Evolutionary conservation across 106 monocot species (phyloP).

Genomic region (Dendrobium chrysotoxum): DNA sequence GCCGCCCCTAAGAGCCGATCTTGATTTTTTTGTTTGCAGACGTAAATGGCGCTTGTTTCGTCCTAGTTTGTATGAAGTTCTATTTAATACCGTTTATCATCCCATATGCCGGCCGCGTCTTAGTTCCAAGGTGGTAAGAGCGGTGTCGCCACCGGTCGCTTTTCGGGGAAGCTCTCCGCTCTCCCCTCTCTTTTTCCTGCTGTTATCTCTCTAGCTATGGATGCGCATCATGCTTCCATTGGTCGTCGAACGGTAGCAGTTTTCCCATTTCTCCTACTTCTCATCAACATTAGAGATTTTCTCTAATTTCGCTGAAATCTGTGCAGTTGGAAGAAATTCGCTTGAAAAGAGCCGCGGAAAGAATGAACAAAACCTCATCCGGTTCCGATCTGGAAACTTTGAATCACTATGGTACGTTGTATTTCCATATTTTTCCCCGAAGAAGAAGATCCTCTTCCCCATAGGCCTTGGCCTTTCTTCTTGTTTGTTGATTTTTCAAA

Average conservation of each 20-base stretch:
- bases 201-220: conserved; percentile 22
- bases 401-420: neutral
- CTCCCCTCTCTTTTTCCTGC: neutral
- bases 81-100: too few relatives aligned
- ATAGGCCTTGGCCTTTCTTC: neutral
- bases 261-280: neutral
- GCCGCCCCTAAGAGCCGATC: too few relatives aligned
- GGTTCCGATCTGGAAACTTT: conserved; percentile 45
- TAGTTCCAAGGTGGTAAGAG: neutral
- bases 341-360: conserved; percentile 77
- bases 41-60: too few relatives aligned
- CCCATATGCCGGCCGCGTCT: too few relatives aligned
- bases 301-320: neutral
- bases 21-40: too few relatives aligned
- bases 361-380: conserved; percentile 36
- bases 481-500: neutral
- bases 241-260: conserved; percentile 54
- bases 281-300: neutral
- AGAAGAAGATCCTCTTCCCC: neutral
- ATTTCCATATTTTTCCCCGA: neutral
- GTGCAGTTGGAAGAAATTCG: conserved; percentile 78
- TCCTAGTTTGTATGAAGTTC: too few relatives aligned
- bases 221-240: conserved; percentile 51
- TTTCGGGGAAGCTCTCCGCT: neutral
- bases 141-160: neutral